Conservation (phyloP, 768 basidiomycete species). For the Kwoniella mangroviensis region DNA sequence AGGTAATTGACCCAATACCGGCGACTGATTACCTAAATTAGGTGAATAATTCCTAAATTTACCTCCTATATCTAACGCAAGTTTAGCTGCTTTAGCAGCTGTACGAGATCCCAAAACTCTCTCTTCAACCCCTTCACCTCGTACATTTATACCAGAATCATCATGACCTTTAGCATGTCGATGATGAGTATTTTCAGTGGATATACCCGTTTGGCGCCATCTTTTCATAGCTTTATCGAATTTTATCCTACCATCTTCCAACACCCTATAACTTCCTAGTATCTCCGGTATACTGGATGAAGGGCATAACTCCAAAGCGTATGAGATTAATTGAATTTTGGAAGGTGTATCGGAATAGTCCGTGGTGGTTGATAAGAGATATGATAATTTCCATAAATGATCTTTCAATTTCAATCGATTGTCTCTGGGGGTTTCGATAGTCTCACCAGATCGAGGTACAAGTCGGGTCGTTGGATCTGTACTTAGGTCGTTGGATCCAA, state of each 20-base stretch:
- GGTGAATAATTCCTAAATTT: constrained; percentile 15
- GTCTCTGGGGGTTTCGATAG: constrained; percentile 18
- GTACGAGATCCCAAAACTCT: constrained; percentile 51
- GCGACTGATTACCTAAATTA: background rate
- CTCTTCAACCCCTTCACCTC: constrained; percentile 21
- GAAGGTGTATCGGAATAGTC: constrained; percentile 72
- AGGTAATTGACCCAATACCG: constrained; percentile 11
- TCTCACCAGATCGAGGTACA: background rate
- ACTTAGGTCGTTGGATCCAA: too few species aligned
- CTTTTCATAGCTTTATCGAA: constrained; percentile 61
- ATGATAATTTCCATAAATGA: constrained; percentile 88
- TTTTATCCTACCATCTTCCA: constrained; percentile 61
- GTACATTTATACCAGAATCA: background rate
- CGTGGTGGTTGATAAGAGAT: constrained; percentile 80
- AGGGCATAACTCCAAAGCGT: constrained; percentile 84
- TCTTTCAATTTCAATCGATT: constrained; percentile 61
- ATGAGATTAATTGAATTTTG: constrained; percentile 74
- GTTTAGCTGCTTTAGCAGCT: constrained; percentile 49
- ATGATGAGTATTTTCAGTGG: constrained; percentile 53
- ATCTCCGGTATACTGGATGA: constrained; percentile 70
- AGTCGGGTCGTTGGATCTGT: background rate
- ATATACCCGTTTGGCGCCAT: constrained; percentile 33
- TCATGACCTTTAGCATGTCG: constrained; percentile 13
- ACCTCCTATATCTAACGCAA: constrained; percentile 32
- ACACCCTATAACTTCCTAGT: constrained; percentile 73